phyloP scores from a whole-genome alignment of 2,329 filamentous ascomycete genomes.

The Rhytidhysteron rufulum region DNA sequence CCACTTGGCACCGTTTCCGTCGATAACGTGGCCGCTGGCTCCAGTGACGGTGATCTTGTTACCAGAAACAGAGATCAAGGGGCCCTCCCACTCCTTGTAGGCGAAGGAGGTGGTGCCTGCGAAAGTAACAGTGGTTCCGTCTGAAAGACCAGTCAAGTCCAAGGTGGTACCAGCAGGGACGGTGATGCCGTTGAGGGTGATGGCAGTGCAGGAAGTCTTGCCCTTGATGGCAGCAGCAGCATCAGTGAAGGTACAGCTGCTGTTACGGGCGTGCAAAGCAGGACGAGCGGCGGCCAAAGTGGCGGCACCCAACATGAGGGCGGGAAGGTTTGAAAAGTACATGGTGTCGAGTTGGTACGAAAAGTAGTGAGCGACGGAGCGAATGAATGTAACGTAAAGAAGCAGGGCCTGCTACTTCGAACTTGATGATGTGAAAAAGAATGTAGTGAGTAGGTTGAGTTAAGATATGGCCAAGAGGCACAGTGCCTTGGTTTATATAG shows the following conservation, averaged over 20 bases:
- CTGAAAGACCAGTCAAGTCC: conserved; percentile 52
- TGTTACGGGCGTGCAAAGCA: conserved; percentile 5
- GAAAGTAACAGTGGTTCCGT: conserved; percentile 57
- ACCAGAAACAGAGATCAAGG: conserved; percentile 60
- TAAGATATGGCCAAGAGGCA: background rate
- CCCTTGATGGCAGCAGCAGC: conserved; percentile 46
- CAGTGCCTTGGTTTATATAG: background rate
- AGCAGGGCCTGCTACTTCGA: background rate
- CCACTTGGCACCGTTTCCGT: conserved; percentile 54
- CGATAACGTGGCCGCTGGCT: conserved; percentile 51
- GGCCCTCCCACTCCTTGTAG: conserved; percentile 63
- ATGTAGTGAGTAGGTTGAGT: background rate
- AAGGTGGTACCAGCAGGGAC: conserved; percentile 59
- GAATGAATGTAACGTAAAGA: background rate
- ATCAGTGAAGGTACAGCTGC: conserved; percentile 53
- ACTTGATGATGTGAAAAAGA: background rate
- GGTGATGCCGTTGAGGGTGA: conserved; percentile 50
- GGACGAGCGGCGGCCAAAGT: background rate
- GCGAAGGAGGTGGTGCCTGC: conserved; percentile 64
- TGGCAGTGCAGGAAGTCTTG: conserved; percentile 52
- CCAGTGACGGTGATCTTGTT: conserved; percentile 57
- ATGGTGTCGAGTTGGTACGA: background rate
- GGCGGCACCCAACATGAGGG: background rate
- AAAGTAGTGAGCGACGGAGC: background rate
- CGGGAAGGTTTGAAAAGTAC: no score